Base-by-base conservation (phyloP, 352 stramenopile species). In the Globisporangium megalacanthum region DNA sequence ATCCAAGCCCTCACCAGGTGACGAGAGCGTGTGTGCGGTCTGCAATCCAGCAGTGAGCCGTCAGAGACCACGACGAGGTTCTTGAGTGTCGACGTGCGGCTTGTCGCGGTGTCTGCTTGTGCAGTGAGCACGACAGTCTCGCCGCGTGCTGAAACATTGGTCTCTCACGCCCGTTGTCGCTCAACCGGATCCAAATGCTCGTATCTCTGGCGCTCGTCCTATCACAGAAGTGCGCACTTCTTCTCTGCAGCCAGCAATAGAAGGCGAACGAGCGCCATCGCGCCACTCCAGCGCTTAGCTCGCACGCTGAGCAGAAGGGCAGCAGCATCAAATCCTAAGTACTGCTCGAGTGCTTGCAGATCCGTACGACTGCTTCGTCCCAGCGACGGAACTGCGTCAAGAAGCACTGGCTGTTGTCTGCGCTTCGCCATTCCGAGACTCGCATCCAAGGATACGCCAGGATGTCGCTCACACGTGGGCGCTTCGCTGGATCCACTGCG, bases 391-490 rank as follows among this genome's bases (percentile, higher is more conserved):
- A 65, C 42, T 57, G 55, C 49, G 54, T 52, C 3, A 55, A 48
- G 47, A 53, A 56, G 36, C 46, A 22, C 22, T 25, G 37, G 19
- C 46, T n/a, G 6, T n/a, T 6, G 15, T 19, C 15, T 50, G 6
- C 36, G 20, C 9, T 39, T 17, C 14, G 36, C 5, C 39, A 7
- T n/a, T 52, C 14, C 22, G 6, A 19, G 15, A 4, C 45, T 48
- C 3, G 17, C 42, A 73, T 54, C 80, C 80, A 91, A 19, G 58
- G 48, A 20, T 84, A 75, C n/a, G 1, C 33, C 6, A 64, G 58
- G 8, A 91, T 65, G 6, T 66, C 60, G 13, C 45, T 52, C 15
- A 83, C 59, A 14, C 57, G 65, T 15, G 73, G 65, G 33, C 80
- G 60, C 54, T 76, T 79, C 3, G 14, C 35, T 11, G 78, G 78